Evolutionary conservation across 2,329 filamentous ascomycete genomes (phyloP), one percentile per base, ranked within the genome.

Genomic region (Sphaerulina populicola): DNA sequence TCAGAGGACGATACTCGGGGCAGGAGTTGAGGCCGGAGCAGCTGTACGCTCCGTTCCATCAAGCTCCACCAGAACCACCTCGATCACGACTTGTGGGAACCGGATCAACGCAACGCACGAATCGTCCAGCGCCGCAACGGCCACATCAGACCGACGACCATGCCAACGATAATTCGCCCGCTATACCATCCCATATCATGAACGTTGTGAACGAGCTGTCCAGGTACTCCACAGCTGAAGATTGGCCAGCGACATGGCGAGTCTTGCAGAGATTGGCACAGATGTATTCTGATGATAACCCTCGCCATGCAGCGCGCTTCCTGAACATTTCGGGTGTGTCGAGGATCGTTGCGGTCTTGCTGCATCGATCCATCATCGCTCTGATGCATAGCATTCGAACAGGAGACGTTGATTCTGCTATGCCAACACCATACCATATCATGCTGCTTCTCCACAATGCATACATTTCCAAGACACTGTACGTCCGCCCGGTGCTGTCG

Each of bases 1-100:
- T 49, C 14, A 40, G 37, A 35, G 58, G 57, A 36, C 51, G 59
- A 49, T 61, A 61, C 44, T 61, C 57, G 12, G 44, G 59, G 14
- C 45, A 39, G 33, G 44, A 55, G 42, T 47, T 62, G 46, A 45
- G 42, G 33, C 60, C 60, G 6, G 52, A 60, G 44, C 47, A 59
- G 40, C 47, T 60, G 15, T 46, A 61, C 44, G 36, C 50, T 33
- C 49, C 58, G 48, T 45, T 61, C 15, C 43, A 52, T 21, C 37
- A 27, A 23, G 15, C 37, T 12, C 15, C 15, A 41, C 39, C 15
- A 21, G 15, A 11, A 33, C 9, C 29, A 35, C 47, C 23, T 15
- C 15, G 33, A 43, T 9, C 21, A 38, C 43, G 21, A 29, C 10
- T 27, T 27, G 23, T 27, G 31, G 31, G 31, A 11, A 35, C 31